Evolutionary conservation across 2,329 filamentous ascomycete species (phyloP).

Genomic region (Juglanconis oblonga): DNA sequence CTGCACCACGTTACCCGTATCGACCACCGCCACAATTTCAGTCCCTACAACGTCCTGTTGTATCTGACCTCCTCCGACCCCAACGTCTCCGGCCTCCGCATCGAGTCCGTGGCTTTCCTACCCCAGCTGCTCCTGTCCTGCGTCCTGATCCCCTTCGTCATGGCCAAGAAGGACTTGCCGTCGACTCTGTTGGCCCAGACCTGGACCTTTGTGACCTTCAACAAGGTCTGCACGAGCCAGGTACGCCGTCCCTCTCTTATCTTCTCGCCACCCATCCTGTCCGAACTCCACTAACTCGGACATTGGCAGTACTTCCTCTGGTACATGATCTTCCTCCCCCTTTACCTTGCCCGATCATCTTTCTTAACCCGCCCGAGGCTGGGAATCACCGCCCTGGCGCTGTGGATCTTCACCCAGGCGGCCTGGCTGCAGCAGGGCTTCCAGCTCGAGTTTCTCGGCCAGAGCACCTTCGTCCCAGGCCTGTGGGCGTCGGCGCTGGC

Average conservation of each 20-base stretch:
- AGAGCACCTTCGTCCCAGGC: constrained; percentile 80
- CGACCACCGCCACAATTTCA: constrained; percentile 98
- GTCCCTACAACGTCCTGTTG: constrained; percentile 87
- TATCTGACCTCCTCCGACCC: constrained; percentile 74
- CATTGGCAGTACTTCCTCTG: constrained; percentile 83
- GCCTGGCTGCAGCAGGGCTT: constrained; percentile 75
- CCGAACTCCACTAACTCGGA: constrained; percentile 1
- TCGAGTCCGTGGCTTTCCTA: constrained; percentile 83
- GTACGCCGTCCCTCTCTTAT: constrained; percentile 46
- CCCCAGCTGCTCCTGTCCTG: constrained; percentile 83
- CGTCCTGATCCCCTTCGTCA: constrained; percentile 63
- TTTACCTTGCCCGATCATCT: constrained; percentile 81
- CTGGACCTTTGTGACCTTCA: constrained; percentile 95
- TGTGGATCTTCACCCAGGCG: constrained; percentile 77
- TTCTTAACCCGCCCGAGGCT: constrained; percentile 58
- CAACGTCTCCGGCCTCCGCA: constrained; percentile 34
- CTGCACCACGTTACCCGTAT: constrained; percentile 89
- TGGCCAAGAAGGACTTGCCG: constrained; percentile 79
- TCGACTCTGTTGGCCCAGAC: constrained; percentile 91
- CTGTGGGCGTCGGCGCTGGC: constrained; percentile 71
- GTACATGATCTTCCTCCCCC: constrained; percentile 91
- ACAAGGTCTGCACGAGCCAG: constrained; percentile 98
- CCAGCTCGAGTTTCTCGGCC: constrained; percentile 73
- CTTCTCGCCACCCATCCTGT: background rate
- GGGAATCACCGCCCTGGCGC: constrained; percentile 61